Evolutionary conservation across 192 early-diverging fungal genomes (phyloP).

Genomic region (Mortierella claussenii): DNA sequence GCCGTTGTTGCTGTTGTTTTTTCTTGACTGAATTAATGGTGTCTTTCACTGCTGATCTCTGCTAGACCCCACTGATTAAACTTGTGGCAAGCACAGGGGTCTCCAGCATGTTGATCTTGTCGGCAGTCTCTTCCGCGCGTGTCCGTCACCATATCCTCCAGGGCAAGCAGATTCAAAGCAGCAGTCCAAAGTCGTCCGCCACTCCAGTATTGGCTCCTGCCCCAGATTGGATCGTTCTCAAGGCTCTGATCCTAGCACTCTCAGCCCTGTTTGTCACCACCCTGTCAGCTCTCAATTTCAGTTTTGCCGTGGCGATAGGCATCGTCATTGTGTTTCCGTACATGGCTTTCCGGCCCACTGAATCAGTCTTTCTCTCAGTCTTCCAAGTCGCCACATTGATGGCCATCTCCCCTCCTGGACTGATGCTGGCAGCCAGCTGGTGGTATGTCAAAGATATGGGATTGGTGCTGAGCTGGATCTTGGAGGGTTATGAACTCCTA

Average conservation of each 20-base stretch:
- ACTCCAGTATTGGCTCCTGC: conserved; percentile 56
- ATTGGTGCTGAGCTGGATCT: conserved; percentile 59
- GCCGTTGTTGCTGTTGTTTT: not conserved
- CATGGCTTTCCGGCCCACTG: conserved; percentile 62
- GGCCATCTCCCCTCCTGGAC: conserved; percentile 64
- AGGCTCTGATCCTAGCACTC: conserved; percentile 61
- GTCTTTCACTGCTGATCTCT: not conserved
- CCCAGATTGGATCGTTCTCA: conserved; percentile 67
- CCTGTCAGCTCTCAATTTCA: conserved; percentile 79
- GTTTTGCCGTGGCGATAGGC: conserved; percentile 69
- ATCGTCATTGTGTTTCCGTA: conserved; percentile 69
- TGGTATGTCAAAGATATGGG: conserved; percentile 51
- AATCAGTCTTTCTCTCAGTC: conserved; percentile 15
- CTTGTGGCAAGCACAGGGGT: conserved; percentile 31
- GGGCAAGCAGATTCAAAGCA: conserved; percentile 14
- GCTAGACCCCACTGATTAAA: conserved; percentile 33
- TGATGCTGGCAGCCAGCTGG: conserved; percentile 54
- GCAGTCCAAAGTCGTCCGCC: conserved; percentile 30
- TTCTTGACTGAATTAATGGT: not conserved
- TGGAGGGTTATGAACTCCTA: conserved; percentile 72
- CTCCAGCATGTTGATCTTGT: conserved; percentile 26
- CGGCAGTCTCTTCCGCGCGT: conserved; percentile 28
- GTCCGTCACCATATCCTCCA: conserved; percentile 20
- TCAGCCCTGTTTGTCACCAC: conserved; percentile 71
- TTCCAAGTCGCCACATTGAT: conserved; percentile 61